Conservation (phyloP, 495 filamentous ascomycete species). For the Penicillium psychrofluorescens region DNA sequence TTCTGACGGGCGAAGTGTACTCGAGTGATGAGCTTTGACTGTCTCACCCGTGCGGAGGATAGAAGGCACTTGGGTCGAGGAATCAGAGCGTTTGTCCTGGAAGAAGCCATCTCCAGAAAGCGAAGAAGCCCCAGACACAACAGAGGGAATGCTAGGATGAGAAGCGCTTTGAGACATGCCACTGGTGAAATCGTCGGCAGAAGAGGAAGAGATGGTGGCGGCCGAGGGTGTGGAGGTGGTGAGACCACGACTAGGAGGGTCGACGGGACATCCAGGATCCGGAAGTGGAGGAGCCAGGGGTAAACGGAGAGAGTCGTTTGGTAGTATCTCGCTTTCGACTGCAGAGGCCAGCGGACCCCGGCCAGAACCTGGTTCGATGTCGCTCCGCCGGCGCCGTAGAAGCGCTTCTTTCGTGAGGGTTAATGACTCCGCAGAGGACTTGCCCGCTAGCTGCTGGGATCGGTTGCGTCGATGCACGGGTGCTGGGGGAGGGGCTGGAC, state of each 20-base stretch:
- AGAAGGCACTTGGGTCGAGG: constrained; percentile 25
- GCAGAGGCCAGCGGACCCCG: constrained; percentile 6
- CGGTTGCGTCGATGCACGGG: constrained; percentile 28
- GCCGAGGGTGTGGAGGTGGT: constrained; percentile 51
- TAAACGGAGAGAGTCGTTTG: constrained; percentile 15
- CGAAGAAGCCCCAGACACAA: constrained; percentile 77
- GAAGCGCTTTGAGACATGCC: constrained; percentile 58
- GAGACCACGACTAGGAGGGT: constrained; percentile 39
- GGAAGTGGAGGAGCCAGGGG: constrained; percentile 31
- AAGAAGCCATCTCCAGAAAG: constrained; percentile 46
- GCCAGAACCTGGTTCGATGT: constrained; percentile 25
- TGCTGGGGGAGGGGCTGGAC: constrained; percentile 6
- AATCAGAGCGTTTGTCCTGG: constrained; percentile 25
- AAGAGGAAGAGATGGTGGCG: constrained; percentile 43
- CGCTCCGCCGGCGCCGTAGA: constrained; percentile 24
- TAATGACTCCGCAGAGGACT: constrained; percentile 38
- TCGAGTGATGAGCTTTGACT: constrained; percentile 25
- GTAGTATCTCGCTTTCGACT: constrained; percentile 20
- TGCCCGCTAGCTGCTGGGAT: constrained; percentile 29
- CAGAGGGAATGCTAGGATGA: constrained; percentile 68
- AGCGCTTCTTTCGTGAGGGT: constrained; percentile 35
- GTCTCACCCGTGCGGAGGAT: constrained; percentile 42
- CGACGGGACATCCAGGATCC: constrained; percentile 38
- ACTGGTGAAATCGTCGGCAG: constrained; percentile 47
- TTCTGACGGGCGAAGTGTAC: constrained; percentile 18